These are phyloP conservation scores for Hericium erinaceus DNA, from an alignment of 768 basidiomycete species.

Conservation along the genomic window DNA sequence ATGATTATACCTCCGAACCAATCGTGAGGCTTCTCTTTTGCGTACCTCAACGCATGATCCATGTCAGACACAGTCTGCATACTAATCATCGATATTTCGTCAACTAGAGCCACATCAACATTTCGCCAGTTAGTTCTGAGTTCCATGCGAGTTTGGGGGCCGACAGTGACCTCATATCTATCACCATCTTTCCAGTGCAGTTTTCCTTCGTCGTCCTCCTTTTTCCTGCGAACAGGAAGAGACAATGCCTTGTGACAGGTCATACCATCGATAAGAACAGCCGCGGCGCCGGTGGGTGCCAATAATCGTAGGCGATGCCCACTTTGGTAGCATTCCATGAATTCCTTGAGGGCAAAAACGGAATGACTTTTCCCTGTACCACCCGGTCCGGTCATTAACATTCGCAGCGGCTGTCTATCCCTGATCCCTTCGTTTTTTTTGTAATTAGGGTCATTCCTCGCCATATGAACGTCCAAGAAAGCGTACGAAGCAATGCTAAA, in stretches of 20 bases:
- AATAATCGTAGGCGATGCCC: slow-evolving; percentile 18
- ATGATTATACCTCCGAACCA: slow-evolving; percentile 24
- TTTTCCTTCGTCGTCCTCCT: slow-evolving; percentile 12
- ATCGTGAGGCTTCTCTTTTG: slow-evolving; percentile 7
- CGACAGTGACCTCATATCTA: slow-evolving; percentile 12
- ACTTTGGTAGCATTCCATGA: slow-evolving; percentile 13
- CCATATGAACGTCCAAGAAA: too few species aligned
- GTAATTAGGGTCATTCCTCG: too few species aligned
- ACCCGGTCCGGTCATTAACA: slow-evolving; percentile 22
- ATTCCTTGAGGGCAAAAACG: slow-evolving; percentile 15
- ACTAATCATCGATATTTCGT: slow-evolving; percentile 23
- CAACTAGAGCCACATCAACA: slow-evolving; percentile 20
- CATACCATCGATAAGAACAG: slow-evolving; percentile 20
- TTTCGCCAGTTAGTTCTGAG: slow-evolving; percentile 19
- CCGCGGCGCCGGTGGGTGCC: slow-evolving; percentile 25
- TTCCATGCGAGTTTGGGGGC: slow-evolving; percentile 2
- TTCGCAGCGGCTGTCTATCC: slow-evolving; percentile 2
- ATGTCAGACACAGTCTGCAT: slow-evolving; percentile 14
- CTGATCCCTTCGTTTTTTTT: too few species aligned
- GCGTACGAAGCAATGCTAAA: too few species aligned
- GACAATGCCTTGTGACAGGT: slow-evolving; percentile 23
- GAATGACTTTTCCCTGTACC: slow-evolving; percentile 27
- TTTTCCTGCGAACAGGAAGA: slow-evolving; percentile 7
- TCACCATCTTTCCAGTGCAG: background rate
- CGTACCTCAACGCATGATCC: slow-evolving; percentile 20